Evolutionary conservation across 1,139 yeast genomes (phyloP).

Genomic region (Yamadazyma aaseri): DNA sequence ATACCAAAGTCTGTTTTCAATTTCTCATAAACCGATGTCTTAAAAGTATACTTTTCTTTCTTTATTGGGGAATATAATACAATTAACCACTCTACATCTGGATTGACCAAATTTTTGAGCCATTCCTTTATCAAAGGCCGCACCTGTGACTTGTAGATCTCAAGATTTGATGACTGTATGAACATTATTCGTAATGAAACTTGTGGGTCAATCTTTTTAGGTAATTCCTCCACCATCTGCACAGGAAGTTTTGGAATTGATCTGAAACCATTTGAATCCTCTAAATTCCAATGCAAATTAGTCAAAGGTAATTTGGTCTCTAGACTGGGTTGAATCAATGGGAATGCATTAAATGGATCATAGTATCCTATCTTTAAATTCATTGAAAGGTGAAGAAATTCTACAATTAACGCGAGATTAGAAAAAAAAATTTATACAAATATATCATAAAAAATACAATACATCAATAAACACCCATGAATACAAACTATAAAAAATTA

Average conservation of each 20-base stretch:
- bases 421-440: too few relatives aligned
- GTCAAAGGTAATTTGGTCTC: constrained; percentile 59
- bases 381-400: constrained; percentile 4
- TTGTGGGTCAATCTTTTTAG: constrained; percentile 33
- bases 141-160: constrained; percentile 72
- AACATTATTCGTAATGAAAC: constrained; percentile 70
- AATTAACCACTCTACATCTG: constrained; percentile 61
- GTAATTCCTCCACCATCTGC: constrained; percentile 60
- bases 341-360: constrained; percentile 78
- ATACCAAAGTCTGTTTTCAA: constrained; percentile 62
- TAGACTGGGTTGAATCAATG: constrained; percentile 52
- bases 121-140: constrained; percentile 83
- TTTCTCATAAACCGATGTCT: constrained; percentile 63
- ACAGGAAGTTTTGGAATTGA: constrained; percentile 68
- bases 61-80: constrained; percentile 53
- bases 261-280: constrained; percentile 49
- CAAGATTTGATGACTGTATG: constrained; percentile 63
- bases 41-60: constrained; percentile 46
- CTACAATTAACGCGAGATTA: too few relatives aligned
- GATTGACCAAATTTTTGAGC: constrained; percentile 49
- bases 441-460: too few relatives aligned
- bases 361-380: constrained; percentile 57
- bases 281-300: constrained; percentile 77
- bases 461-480: too few relatives aligned
- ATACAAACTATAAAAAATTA: not conserved